Percentiles rank a stretch among this genome's conserved stretches.
phyloP scores from a whole-genome alignment of 371 early-diverging fungal genomes.

The Syncephalastrum sp. region DNA sequence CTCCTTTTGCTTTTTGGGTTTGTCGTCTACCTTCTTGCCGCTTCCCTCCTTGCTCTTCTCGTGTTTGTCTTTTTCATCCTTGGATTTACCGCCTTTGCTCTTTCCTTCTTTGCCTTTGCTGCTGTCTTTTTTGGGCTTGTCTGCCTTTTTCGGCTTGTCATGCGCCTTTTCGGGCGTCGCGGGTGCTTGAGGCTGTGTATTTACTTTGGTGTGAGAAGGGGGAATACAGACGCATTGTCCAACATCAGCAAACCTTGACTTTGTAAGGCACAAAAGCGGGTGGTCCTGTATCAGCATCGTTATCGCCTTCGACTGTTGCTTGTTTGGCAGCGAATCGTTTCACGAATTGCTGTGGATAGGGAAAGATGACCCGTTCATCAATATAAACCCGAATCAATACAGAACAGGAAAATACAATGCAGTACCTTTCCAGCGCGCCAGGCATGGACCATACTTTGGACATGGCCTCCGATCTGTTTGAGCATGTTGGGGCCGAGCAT shows the following conservation, averaged over 20 bases:
- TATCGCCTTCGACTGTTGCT: slow-evolving; percentile 8
- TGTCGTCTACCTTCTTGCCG: background rate
- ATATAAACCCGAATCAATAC: background rate
- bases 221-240: too few species aligned
- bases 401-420: background rate
- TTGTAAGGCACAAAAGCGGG: slow-evolving; percentile 48
- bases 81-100: slow-evolving; percentile 4
- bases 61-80: background rate
- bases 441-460: slow-evolving; percentile 41
- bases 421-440: slow-evolving; percentile 48
- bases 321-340: slow-evolving; percentile 20
- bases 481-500: slow-evolving; percentile 35
- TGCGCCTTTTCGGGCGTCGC: background rate
- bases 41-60: slow-evolving; percentile 8
- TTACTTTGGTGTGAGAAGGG: background rate
- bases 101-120: background rate
- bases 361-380: background rate
- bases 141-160: background rate
- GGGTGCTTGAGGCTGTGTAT: slow-evolving; percentile 1
- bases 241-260: slow-evolving; percentile 16
- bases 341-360: slow-evolving; percentile 32
- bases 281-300: slow-evolving; percentile 22
- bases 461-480: slow-evolving; percentile 40
- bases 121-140: slow-evolving; percentile 1
- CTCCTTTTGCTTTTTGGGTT: slow-evolving; percentile 1